Evolutionary conservation across 352 stramenopile genomes (phyloP).

Genomic region (Phytophthora meadii): DNA sequence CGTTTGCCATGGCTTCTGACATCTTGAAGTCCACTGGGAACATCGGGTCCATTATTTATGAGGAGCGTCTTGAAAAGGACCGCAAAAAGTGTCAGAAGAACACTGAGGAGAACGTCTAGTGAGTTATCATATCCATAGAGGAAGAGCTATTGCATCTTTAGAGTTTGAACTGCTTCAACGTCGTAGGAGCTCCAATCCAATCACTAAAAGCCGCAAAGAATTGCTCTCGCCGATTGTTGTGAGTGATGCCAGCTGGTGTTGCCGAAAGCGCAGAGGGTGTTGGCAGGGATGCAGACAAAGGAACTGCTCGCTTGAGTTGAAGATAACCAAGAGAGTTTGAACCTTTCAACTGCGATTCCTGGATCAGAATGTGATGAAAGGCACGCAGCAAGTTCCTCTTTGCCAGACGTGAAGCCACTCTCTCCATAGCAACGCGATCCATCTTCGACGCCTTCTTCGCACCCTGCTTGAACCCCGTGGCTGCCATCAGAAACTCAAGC

Average conservation of each 20-base stretch:
- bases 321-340: constrained; percentile 34
- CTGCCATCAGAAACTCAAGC: constrained; percentile 64
- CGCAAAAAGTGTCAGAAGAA: constrained; percentile 43
- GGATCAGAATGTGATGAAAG: constrained; percentile 42
- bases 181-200: constrained; percentile 38
- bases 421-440: constrained; percentile 46
- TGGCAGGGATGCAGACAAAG: constrained; percentile 29
- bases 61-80: constrained; percentile 54
- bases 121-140: neutral
- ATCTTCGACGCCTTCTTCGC: constrained; percentile 74
- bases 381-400: constrained; percentile 67
- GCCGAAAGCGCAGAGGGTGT: constrained; percentile 25
- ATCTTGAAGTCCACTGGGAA: constrained; percentile 56
- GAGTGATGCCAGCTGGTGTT: constrained; percentile 16
- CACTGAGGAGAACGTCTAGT: constrained; percentile 10
- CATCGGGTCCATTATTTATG: constrained; percentile 70
- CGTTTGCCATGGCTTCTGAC: constrained; percentile 73
- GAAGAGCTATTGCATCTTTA: constrained; percentile 21
- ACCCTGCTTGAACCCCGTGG: constrained; percentile 73
- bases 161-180: constrained; percentile 55
- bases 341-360: neutral
- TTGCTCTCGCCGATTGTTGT: constrained; percentile 24
- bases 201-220: constrained; percentile 44
- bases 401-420: constrained; percentile 64
- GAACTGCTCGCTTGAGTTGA: constrained; percentile 45